Percentiles rank a stretch among this genome's conserved stretches.
Conservation (phyloP, 2,329 filamentous ascomycete species). For the Pestalotiopsis sp. region DNA sequence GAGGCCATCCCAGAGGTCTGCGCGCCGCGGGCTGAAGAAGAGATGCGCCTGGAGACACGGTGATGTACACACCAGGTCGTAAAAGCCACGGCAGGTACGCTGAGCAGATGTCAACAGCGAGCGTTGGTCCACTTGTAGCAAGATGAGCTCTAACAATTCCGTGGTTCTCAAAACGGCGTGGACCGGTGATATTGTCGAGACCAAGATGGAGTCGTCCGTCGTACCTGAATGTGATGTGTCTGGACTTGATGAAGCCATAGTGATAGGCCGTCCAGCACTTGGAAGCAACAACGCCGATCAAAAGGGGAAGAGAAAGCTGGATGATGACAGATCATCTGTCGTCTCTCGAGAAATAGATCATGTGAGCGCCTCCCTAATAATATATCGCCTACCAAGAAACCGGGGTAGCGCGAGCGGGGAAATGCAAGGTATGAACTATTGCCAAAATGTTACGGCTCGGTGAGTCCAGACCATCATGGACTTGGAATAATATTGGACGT, state of each 20-base stretch:
- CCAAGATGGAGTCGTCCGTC: background rate
- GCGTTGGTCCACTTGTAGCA: slow-evolving; percentile 14
- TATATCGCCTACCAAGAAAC: too few relatives aligned
- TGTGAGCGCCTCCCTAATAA: too few relatives aligned
- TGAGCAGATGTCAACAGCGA: slow-evolving; percentile 16
- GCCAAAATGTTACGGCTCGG: too few relatives aligned
- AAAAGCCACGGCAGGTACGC: slow-evolving; percentile 13
- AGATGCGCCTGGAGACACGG: slow-evolving; percentile 16
- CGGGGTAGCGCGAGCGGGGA: too few relatives aligned
- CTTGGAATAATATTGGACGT: too few relatives aligned
- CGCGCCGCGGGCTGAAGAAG: slow-evolving; percentile 14
- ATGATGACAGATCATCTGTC: too few relatives aligned
- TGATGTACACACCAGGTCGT: slow-evolving; percentile 9
- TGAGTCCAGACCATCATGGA: too few relatives aligned
- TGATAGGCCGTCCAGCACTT: background rate
- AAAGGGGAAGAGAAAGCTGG: too few relatives aligned
- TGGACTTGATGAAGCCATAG: background rate
- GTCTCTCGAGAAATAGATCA: too few relatives aligned
- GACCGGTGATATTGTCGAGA: background rate
- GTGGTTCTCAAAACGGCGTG: slow-evolving; percentile 8
- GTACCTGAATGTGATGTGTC: background rate
- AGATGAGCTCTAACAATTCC: slow-evolving; percentile 17
- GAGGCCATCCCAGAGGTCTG: background rate
- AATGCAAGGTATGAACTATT: too few relatives aligned
- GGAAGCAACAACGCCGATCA: background rate